phyloP scores from a whole-genome alignment of 1,284 basidiomycete species.

The Leccinum olivaceoglutinosum region DNA sequence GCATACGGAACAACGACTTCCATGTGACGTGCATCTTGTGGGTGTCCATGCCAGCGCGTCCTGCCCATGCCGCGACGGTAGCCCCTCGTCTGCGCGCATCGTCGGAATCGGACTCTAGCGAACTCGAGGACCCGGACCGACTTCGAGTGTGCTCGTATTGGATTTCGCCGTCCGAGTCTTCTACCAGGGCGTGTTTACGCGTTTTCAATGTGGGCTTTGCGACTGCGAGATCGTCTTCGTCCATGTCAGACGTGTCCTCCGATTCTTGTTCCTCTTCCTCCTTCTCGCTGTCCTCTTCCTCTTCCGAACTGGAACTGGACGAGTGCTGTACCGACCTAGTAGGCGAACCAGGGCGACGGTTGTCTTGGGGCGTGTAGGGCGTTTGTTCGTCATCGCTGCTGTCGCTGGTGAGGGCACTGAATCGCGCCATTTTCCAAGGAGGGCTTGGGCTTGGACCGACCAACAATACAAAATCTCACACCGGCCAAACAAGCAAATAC shows the following conservation, averaged over 20 bases:
- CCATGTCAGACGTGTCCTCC: conserved; percentile 42
- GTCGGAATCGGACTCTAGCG: conserved; percentile 33
- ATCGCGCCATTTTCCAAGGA: conserved; percentile 33
- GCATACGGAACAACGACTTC: conserved; percentile 73
- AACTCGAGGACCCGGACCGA: conserved; percentile 31
- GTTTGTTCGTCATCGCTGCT: conserved; percentile 36
- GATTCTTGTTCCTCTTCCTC: conserved; percentile 33
- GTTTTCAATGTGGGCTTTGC: conserved; percentile 22
- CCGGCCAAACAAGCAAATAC: conserved; percentile 29
- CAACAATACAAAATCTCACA: conserved; percentile 22
- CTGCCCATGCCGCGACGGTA: conserved; percentile 53
- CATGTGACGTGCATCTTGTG: conserved; percentile 92
- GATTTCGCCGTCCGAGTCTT: conserved; percentile 48
- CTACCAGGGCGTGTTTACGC: conserved; percentile 40
- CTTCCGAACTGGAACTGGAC: conserved; percentile 20
- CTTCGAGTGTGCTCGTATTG: conserved; percentile 36
- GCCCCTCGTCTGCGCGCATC: conserved; percentile 19
- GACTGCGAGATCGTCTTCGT: conserved; percentile 40
- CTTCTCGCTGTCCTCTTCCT: conserved; percentile 28
- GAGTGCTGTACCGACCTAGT: conserved; percentile 20
- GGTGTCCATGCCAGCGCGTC: conserved; percentile 68
- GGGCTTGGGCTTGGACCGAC: conserved; percentile 1
- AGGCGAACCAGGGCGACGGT: conserved; percentile 9
- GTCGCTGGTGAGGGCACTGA: conserved; percentile 38
- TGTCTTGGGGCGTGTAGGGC: conserved; percentile 18